phyloP scores from a whole-genome alignment of 2,329 filamentous ascomycete species.

The Pseudocercospora cruenta region DNA sequence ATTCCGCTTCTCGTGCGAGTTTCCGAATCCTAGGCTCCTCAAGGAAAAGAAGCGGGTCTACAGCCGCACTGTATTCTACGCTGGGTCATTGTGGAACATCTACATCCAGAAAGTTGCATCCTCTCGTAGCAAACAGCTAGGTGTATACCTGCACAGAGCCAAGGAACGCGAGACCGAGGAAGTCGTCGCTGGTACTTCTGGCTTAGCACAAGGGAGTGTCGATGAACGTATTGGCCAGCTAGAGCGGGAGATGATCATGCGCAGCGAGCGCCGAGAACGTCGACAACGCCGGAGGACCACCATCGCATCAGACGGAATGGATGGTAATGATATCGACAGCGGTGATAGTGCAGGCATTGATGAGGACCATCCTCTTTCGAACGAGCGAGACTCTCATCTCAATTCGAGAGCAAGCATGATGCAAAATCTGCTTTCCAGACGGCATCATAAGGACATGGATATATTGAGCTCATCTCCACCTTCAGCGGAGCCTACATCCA shows the following conservation, averaged over 20 bases:
- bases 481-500: neutral
- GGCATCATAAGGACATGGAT: slow-evolving; percentile 34
- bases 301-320: slow-evolving; percentile 21
- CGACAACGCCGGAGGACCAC: slow-evolving; percentile 33
- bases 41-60: slow-evolving; percentile 65
- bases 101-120: slow-evolving; percentile 63
- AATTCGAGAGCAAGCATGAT: slow-evolving; percentile 27
- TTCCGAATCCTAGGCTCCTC: slow-evolving; percentile 58
- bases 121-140: slow-evolving; percentile 59
- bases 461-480: slow-evolving; percentile 22
- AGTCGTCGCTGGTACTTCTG: slow-evolving; percentile 43
- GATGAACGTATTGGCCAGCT: slow-evolving; percentile 59
- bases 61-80: slow-evolving; percentile 62
- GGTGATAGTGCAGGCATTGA: slow-evolving; percentile 51
- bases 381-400: neutral
- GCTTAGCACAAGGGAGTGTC: slow-evolving; percentile 48
- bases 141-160: slow-evolving; percentile 62
- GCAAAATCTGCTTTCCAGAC: slow-evolving; percentile 34
- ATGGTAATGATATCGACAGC: slow-evolving; percentile 43
- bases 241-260: slow-evolving; percentile 57
- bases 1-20: slow-evolving; percentile 62
- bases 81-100: slow-evolving; percentile 64
- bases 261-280: slow-evolving; percentile 40
- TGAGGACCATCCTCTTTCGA: slow-evolving; percentile 37
- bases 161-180: slow-evolving; percentile 59